These are phyloP conservation scores for Asterella californica DNA, from an alignment of 225 moss, liverwort and hornwort genomes.

Conservation along the genomic window DNA sequence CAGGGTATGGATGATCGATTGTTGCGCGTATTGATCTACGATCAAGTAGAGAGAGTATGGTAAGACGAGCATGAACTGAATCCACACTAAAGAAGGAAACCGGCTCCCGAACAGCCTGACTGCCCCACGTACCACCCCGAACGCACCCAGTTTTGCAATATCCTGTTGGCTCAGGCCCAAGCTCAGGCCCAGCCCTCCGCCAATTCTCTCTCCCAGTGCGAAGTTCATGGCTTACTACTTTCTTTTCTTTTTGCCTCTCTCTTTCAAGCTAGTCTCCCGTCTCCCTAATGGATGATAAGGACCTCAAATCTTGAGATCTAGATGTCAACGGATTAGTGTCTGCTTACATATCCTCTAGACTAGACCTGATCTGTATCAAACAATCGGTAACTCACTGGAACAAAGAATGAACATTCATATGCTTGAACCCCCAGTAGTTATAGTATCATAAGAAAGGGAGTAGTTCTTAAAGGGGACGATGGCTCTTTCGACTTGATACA, in stretches of 20 bases:
- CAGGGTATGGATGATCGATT: neutral
- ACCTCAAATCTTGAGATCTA: neutral
- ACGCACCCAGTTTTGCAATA: constrained; percentile 3
- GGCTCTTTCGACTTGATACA: neutral
- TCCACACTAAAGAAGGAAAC: constrained; percentile 1
- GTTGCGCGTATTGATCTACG: neutral
- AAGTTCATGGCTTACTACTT: neutral
- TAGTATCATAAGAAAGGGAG: neutral
- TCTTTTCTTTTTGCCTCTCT: neutral
- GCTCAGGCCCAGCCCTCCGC: neutral
- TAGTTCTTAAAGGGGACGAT: neutral
- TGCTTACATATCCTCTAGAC: neutral
- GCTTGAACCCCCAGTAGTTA: neutral
- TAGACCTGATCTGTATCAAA: neutral
- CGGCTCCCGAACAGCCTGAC: neutral
- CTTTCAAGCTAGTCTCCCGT: neutral
- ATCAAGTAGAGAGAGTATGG: constrained; percentile 1
- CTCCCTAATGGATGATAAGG: neutral
- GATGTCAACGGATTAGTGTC: neutral
- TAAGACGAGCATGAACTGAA: constrained; percentile 3
- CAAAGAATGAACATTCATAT: neutral
- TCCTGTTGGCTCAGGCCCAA: neutral
- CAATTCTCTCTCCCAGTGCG: neutral
- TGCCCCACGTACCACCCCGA: constrained; percentile 2
- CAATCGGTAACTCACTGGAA: neutral